phyloP scores from a whole-genome alignment of 805 yeast genomes.

The Komagataella ulmi region DNA sequence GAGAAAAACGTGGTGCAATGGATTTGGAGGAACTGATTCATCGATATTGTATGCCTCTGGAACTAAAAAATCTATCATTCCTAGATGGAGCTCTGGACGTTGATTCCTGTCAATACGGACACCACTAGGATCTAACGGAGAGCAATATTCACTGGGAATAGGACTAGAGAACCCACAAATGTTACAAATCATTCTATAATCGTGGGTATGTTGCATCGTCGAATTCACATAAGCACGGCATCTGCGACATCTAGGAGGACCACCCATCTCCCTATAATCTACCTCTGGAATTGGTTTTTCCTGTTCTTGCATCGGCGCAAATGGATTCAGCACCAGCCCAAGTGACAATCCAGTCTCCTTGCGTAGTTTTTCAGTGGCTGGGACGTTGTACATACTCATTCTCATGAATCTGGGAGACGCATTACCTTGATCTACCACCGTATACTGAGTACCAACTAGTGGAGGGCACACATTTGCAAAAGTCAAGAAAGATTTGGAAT shows the following conservation, averaged over 20 bases:
- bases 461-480: constrained; percentile 78
- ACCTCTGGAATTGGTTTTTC: constrained; percentile 53
- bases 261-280: constrained; percentile 40
- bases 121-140: constrained; percentile 48
- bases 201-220: constrained; percentile 51
- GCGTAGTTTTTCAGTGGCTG: constrained; percentile 58
- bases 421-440: constrained; percentile 69
- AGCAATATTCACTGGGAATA: constrained; percentile 53
- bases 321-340: constrained; percentile 73
- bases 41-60: constrained; percentile 57
- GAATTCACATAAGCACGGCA: constrained; percentile 90
- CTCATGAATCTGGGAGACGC: constrained; percentile 73
- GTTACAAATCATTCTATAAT: constrained; percentile 65
- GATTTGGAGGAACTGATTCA: constrained; percentile 22
- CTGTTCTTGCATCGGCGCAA: constrained; percentile 46
- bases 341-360: constrained; percentile 65
- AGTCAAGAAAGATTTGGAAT: constrained; percentile 43
- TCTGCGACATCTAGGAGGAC: constrained; percentile 83
- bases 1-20: constrained; percentile 58
- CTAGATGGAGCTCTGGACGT: constrained; percentile 68
- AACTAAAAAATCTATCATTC: constrained; percentile 77
- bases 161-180: constrained; percentile 69
- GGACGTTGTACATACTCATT: constrained; percentile 72
- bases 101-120: constrained; percentile 47
- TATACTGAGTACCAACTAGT: constrained; percentile 57